Percentiles rank a stretch among this genome's conserved stretches.
phyloP scores from a whole-genome alignment of 23 red algal genomes.

The Pyropia yezoensis region DNA sequence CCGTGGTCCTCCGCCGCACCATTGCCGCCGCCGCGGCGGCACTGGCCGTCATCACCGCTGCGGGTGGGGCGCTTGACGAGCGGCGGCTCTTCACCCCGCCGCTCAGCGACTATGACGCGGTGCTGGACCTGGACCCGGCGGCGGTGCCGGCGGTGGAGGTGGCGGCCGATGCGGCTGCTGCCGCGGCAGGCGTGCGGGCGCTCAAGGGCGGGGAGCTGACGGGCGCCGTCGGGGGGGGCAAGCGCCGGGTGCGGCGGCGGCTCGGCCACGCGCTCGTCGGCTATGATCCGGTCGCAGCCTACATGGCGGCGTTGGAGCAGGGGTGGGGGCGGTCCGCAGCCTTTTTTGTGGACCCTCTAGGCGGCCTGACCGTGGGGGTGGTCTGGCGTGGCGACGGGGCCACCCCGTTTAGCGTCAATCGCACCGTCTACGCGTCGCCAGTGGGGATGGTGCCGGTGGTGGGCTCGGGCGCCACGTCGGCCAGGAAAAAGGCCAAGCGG shows the following conservation, averaged over 20 bases:
- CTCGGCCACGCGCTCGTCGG: conserved; percentile 21
- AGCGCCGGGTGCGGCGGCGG: not conserved
- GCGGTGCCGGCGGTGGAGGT: conserved; percentile 10
- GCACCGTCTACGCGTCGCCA: too few relatives aligned
- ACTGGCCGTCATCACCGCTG: not conserved
- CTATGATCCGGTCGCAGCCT: conserved; percentile 14
- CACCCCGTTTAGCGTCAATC: too few relatives aligned
- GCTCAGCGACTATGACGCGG: conserved; percentile 11
- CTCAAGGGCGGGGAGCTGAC: too few relatives aligned
- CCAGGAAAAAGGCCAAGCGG: too few relatives aligned
- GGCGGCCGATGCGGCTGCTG: not conserved
- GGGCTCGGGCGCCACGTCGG: too few relatives aligned
- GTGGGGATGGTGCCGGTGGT: too few relatives aligned
- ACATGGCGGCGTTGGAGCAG: conserved; percentile 12
- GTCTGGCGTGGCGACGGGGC: conserved; percentile 15
- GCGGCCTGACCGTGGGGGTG: conserved; percentile 12
- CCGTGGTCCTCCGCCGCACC: conserved; percentile 9
- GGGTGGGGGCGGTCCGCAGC: conserved; percentile 24
- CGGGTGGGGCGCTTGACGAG: not conserved
- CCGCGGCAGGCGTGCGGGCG: too few relatives aligned
- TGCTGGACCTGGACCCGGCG: conserved; percentile 14
- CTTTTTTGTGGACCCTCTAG: conserved; percentile 25
- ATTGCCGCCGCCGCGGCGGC: not conserved
- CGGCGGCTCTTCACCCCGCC: conserved; percentile 24
- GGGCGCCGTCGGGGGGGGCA: not conserved